Evolutionary conservation across 441 rosid species (phyloP), one percentile per base, ranked within the genome.

Genomic region (Arabidopsis hybrid): DNA sequence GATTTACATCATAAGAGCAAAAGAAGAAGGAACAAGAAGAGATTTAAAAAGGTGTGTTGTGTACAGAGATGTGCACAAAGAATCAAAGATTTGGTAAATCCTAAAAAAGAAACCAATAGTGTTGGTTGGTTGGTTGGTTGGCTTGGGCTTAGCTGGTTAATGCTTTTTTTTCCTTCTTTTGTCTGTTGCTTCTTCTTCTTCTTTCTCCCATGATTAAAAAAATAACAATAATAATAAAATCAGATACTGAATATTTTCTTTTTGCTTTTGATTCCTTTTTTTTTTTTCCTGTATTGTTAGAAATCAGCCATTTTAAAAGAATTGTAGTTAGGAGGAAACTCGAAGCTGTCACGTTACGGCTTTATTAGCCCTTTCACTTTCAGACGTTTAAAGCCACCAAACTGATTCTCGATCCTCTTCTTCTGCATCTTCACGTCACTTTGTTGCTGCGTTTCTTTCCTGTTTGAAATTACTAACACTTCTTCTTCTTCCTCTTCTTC

Each of bases 311-410:
- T 8, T 53, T 64, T 8, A 46, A 46, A 71, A 71, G 4, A 72
- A 67, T 42, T 46, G 73, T 35, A 29, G 81, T 78, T 72, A 77
- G 72, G 63, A 65, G 65, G 75, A 69, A 52, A 21, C 2, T 46
- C 17, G 80, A 65, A 71, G 76, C 76, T 70, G 67, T 71, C 80
- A 76, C 76, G 72, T 65, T 77, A 71, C 47, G 81, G 81, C 65
- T 47, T 73, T 52, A 88, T 71, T 0, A 93, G 91, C 60, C 95
- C 94, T 86, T 83, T 89, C 40, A 90, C 85, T 82, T 89, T 96
- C 65, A 91, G 86, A 63, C 92, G 97, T 83, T 85, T 96, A 17
- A 90, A 95, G 65, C 89, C 90, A 58, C 83, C 83, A 68, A 71
- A 74, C 60, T 88, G 80, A 49, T 74, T 77, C 70, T 79, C 72